These are phyloP conservation scores for Dittrichia graveolens DNA, from an alignment of 129 eudicot genomes.

Conservation along the genomic window DNA sequence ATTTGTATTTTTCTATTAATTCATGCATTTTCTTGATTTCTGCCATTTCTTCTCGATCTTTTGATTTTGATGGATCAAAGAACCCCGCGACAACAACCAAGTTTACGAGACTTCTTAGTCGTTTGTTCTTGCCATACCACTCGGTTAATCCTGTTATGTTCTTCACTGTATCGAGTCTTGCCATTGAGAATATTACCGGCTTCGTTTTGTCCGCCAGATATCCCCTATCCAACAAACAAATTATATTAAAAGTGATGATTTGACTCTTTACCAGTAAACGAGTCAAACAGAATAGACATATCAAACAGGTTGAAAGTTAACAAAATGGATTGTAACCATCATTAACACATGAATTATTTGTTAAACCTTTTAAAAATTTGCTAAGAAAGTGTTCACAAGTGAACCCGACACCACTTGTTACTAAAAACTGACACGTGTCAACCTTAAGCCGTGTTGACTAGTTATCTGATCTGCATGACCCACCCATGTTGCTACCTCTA, in stretches of 20 bases:
- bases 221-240: conserved; percentile 53
- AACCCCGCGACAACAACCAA: conserved; percentile 87
- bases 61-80: conserved; percentile 78
- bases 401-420: no score
- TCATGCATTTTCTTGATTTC: conserved; percentile 87
- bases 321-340: no score
- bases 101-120: conserved; percentile 69
- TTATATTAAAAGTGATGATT: conserved; percentile 4
- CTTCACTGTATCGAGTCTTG: conserved; percentile 86
- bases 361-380: no score
- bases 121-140: conserved; percentile 77
- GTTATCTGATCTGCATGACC: neutral
- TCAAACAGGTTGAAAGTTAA: no score
- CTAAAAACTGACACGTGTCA: neutral
- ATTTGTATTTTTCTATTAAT: conserved; percentile 61
- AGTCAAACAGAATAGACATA: no score
- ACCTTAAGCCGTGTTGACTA: neutral
- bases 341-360: no score
- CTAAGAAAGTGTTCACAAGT: no score
- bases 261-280: no score
- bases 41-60: conserved; percentile 85
- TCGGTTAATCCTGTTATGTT: conserved; percentile 80
- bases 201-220: conserved; percentile 64
- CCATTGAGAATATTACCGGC: conserved; percentile 93
- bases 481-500: neutral